Percentiles rank a stretch among this genome's conserved stretches.
These are phyloP conservation scores for Cymbidium sinense DNA, from an alignment of 106 monocot genomes.

Conservation along the genomic window DNA sequence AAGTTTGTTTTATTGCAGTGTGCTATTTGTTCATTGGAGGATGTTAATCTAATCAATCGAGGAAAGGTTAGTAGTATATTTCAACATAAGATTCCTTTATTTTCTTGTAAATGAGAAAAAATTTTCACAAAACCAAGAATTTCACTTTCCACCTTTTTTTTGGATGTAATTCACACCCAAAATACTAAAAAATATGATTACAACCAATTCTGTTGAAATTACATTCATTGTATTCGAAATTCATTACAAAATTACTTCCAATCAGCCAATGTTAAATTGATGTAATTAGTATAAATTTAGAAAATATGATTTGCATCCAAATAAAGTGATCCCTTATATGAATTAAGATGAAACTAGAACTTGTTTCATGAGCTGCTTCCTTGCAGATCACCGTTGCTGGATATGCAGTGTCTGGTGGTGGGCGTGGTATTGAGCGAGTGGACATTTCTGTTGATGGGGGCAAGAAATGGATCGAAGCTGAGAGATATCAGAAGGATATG, in stretches of 20 bases:
- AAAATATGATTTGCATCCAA: not conserved
- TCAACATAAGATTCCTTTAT: not conserved
- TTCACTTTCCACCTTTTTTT: not conserved
- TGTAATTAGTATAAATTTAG: not conserved
- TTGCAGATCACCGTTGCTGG: slow-evolving; percentile 50
- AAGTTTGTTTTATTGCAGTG: slow-evolving; percentile 32
- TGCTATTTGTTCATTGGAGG: slow-evolving; percentile 91
- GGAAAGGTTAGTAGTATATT: slow-evolving; percentile 42
- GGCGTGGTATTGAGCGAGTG: slow-evolving; percentile 91
- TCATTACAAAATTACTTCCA: not conserved
- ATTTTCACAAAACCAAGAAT: not conserved
- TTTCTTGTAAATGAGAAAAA: not conserved
- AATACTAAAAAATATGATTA: not conserved
- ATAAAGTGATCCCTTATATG: not conserved
- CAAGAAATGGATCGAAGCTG: slow-evolving; percentile 61
- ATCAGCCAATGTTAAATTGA: not conserved
- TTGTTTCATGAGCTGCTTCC: slow-evolving; percentile 7
- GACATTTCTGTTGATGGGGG: slow-evolving; percentile 82
- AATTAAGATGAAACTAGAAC: not conserved
- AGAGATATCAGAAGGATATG: slow-evolving; percentile 37
- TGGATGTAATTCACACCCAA: not conserved
- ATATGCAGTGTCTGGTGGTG: slow-evolving; percentile 84
- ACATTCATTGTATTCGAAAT: not conserved
- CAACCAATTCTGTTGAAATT: not conserved
- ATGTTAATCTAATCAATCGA: slow-evolving; percentile 40